phyloP scores from a whole-genome alignment of 306 rosid species.

The Cucumis cinereus region DNA sequence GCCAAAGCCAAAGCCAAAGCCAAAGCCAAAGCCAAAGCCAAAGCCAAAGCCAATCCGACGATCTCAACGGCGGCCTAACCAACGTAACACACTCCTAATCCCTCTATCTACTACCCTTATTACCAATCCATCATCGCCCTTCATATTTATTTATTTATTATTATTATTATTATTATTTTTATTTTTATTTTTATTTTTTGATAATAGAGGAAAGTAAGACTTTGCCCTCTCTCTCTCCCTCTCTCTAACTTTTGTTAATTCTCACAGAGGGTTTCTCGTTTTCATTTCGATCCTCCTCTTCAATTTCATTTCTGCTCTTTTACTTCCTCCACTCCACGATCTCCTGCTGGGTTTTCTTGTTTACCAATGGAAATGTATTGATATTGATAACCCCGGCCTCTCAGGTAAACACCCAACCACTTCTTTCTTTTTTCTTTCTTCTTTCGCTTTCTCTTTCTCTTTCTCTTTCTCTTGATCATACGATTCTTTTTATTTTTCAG shows the following conservation, averaged over 20 bases:
- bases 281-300: not conserved
- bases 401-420: not conserved
- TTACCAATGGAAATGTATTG: slow-evolving; percentile 1
- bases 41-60: not conserved
- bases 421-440: not conserved
- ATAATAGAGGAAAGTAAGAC: not conserved
- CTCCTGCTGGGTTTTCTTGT: not conserved
- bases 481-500: not conserved
- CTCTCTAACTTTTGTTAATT: not conserved
- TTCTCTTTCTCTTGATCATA: not conserved
- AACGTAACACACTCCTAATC: not conserved
- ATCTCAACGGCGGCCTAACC: not conserved
- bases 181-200: not conserved
- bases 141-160: not conserved
- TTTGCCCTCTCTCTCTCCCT: not conserved
- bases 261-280: not conserved
- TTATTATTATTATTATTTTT: too few relatives aligned
- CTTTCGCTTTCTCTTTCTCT: not conserved
- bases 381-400: not conserved
- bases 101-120: not conserved
- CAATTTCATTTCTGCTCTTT: not conserved
- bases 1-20: not conserved
- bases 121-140: not conserved
- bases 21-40: too few relatives aligned
- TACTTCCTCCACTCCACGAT: not conserved